Percentiles rank a stretch among this genome's conserved stretches.
Conservation (phyloP, 352 stramenopile genomes). For the Achlya hypogyna region DNA sequence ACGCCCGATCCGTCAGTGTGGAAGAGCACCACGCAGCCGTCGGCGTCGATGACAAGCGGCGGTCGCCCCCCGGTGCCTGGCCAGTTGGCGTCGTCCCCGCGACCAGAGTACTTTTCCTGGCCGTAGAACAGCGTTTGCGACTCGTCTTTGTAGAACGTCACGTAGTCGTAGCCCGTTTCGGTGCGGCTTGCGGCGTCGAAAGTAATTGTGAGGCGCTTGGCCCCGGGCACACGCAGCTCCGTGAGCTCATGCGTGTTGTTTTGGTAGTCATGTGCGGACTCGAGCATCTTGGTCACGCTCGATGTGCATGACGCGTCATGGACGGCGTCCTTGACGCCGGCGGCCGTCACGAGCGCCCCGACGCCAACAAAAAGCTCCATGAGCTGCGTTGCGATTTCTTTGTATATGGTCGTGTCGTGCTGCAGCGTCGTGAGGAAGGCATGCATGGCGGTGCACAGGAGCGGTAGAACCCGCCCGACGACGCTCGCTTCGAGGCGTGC, state of each 20-base stretch:
- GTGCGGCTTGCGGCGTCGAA: constrained; percentile 78
- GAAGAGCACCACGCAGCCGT: constrained; percentile 73
- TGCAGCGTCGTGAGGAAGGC: background rate
- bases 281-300: constrained; percentile 25
- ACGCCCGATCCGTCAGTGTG: constrained; percentile 77
- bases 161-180: constrained; percentile 82
- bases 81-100: constrained; percentile 71
- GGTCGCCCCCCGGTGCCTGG: constrained; percentile 49
- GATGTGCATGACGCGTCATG: background rate
- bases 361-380: background rate
- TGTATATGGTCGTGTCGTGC: background rate
- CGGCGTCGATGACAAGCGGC: constrained; percentile 63
- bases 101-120: constrained; percentile 56
- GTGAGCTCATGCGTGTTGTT: constrained; percentile 64
- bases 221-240: constrained; percentile 61
- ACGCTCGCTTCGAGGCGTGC: background rate
- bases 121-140: constrained; percentile 49
- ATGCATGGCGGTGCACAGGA: constrained; percentile 4
- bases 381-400: background rate
- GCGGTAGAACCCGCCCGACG: background rate
- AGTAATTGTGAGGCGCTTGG: constrained; percentile 54
- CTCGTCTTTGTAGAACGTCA: constrained; percentile 78
- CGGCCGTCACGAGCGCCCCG: background rate
- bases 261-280: constrained; percentile 73
- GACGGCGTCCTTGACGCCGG: background rate